phyloP scores from a whole-genome alignment of 495 filamentous ascomycete genomes.

The Aspergillus steynii region DNA sequence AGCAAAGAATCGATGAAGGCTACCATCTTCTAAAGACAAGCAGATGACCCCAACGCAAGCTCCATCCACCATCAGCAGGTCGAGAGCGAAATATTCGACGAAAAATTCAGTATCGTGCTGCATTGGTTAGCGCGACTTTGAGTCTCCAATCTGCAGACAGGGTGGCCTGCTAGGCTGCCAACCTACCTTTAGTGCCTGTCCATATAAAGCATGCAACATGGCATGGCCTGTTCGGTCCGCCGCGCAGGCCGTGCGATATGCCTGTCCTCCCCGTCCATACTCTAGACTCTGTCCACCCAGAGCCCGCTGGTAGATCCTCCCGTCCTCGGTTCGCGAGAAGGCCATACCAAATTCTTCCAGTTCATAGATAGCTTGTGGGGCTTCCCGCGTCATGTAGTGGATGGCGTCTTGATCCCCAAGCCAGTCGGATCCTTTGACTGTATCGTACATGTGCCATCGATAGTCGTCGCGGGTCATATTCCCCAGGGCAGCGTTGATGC shows the following conservation, averaged over 20 bases:
- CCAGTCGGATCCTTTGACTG: constrained; percentile 98
- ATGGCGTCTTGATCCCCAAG: constrained; percentile 98
- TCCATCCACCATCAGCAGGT: constrained; percentile 95
- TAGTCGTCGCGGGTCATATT: constrained; percentile 95
- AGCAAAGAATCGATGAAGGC: constrained; percentile 91
- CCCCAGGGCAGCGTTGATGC: constrained; percentile 74
- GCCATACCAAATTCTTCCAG: constrained; percentile 97
- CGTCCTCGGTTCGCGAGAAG: constrained; percentile 96
- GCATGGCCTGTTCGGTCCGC: constrained; percentile 96
- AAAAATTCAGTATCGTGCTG: constrained; percentile 97
- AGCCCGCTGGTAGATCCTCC: constrained; percentile 96
- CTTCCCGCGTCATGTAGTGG: constrained; percentile 98
- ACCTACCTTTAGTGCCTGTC: constrained; percentile 74
- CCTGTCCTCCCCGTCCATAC: constrained; percentile 93
- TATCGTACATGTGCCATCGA: constrained; percentile 99
- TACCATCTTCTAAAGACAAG: constrained; percentile 98
- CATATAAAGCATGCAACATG: constrained; percentile 95
- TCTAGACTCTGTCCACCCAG: constrained; percentile 97
- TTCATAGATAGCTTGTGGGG: constrained; percentile 87
- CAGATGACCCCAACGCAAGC: constrained; percentile 93
- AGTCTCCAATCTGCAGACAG: neutral
- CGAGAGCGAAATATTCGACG: constrained; percentile 96
- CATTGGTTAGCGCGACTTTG: neutral
- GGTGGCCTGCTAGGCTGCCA: neutral
- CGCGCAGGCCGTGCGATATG: constrained; percentile 92